Percentiles rank a stretch among this genome's conserved stretches.
phyloP scores from a whole-genome alignment of 179 eudicot genomes.

The Beta corolliflora region DNA sequence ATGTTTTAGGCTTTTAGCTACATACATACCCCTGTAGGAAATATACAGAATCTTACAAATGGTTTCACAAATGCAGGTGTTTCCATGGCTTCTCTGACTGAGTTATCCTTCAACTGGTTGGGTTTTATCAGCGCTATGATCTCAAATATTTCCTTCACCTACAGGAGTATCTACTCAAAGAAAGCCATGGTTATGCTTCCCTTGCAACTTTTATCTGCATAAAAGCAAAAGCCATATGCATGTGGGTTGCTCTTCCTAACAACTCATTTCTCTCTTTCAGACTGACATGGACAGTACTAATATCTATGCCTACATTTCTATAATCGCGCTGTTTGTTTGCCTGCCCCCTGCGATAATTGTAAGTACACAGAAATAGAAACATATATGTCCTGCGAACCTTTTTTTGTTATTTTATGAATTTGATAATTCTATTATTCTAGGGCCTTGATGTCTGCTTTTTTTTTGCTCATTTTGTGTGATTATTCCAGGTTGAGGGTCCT shows the following conservation, averaged over 20 bases:
- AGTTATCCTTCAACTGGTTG: slow-evolving; percentile 90
- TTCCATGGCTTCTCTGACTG: slow-evolving; percentile 93
- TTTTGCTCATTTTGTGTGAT: neutral
- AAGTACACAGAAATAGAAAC: slow-evolving; percentile 33
- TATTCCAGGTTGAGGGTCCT: slow-evolving; percentile 80
- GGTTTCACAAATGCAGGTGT: slow-evolving; percentile 62
- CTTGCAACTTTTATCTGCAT: slow-evolving; percentile 5
- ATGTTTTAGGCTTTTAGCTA: neutral
- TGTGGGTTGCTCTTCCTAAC: slow-evolving; percentile 19
- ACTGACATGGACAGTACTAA: slow-evolving; percentile 99
- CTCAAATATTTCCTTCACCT: slow-evolving; percentile 95
- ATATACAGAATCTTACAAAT: neutral
- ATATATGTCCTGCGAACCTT: neutral
- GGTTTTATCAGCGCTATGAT: slow-evolving; percentile 98
- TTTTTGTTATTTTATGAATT: too few species aligned
- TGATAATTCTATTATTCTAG: neutral
- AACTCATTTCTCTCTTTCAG: slow-evolving; percentile 47
- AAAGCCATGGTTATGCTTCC: slow-evolving; percentile 80
- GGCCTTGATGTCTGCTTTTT: neutral
- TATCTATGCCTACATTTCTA: slow-evolving; percentile 91
- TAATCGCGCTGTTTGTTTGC: slow-evolving; percentile 83
- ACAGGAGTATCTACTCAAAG: slow-evolving; percentile 96
- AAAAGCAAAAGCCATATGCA: neutral
- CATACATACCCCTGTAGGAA: neutral
- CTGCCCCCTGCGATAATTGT: slow-evolving; percentile 91